These are phyloP conservation scores for Fraxinus velutina DNA, from an alignment of 305 asterid genomes.

Conservation along the genomic window DNA sequence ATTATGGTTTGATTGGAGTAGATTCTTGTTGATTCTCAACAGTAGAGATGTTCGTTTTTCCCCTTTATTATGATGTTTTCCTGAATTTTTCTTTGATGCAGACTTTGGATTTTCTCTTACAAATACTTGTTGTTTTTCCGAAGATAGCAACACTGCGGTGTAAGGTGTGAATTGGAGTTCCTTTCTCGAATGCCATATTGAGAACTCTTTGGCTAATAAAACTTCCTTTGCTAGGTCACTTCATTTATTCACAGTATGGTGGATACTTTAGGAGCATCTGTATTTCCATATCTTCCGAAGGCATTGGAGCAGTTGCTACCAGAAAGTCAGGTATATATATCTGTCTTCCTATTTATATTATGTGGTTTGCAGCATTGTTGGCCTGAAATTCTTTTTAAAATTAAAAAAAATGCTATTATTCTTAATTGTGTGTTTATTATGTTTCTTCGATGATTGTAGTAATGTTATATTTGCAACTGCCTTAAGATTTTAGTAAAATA, in stretches of 20 bases:
- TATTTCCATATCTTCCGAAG: constrained; percentile 88
- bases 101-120: constrained; percentile 89
- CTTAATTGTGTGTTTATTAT: not conserved
- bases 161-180: constrained; percentile 55
- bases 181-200: not conserved
- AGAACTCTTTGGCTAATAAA: constrained; percentile 21
- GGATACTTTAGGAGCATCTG: constrained; percentile 77
- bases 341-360: constrained; percentile 4
- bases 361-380: not conserved
- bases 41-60: not conserved
- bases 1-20: not conserved
- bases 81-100: constrained; percentile 35
- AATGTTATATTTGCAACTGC: constrained; percentile 9
- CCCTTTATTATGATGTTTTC: not conserved
- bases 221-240: constrained; percentile 54
- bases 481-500: not conserved
- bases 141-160: constrained; percentile 62
- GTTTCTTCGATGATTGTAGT: constrained; percentile 5
- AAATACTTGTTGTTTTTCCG: constrained; percentile 81
- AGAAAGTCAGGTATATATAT: constrained; percentile 71
- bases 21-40: not conserved
- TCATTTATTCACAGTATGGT: constrained; percentile 97
- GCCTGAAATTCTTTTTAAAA: not conserved
- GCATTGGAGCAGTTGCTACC: constrained; percentile 81
- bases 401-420: not conserved